These are phyloP conservation scores for Amauroascus niger DNA, from an alignment of 2,329 filamentous ascomycete species.

Conservation along the genomic window DNA sequence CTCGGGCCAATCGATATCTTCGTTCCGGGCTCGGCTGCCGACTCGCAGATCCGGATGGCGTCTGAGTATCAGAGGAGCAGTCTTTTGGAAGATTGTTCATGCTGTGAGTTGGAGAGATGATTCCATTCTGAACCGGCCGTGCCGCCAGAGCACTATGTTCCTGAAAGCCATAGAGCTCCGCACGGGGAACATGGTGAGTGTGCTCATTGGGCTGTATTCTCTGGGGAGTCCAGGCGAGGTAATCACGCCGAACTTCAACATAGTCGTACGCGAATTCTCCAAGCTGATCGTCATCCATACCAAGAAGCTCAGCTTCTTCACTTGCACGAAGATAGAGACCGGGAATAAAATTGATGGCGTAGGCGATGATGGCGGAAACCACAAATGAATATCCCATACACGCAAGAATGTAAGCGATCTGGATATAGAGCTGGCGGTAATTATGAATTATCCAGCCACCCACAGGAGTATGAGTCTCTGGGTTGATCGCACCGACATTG, in stretches of 20 bases:
- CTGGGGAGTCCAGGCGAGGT: constrained; percentile 43
- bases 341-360: constrained; percentile 60
- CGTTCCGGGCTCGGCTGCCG: constrained; percentile 8
- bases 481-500: constrained; percentile 38
- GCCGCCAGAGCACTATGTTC: constrained; percentile 48
- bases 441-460: constrained; percentile 64
- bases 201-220: constrained; percentile 36
- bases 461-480: constrained; percentile 30
- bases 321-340: constrained; percentile 59
- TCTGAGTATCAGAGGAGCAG: neutral
- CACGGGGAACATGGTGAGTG: constrained; percentile 47
- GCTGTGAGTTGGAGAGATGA: neutral
- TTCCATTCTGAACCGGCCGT: constrained; percentile 9
- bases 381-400: constrained; percentile 58
- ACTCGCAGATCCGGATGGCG: constrained; percentile 3
- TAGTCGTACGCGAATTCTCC: constrained; percentile 46
- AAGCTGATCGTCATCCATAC: constrained; percentile 47
- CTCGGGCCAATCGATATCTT: constrained; percentile 1
- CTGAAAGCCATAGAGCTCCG: constrained; percentile 50
- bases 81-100: constrained; percentile 3
- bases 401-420: constrained; percentile 58
- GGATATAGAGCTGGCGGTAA: constrained; percentile 61
- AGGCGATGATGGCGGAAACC: constrained; percentile 59
- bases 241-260: constrained; percentile 43
- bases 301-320: constrained; percentile 58